Conservation (phyloP, 2,329 filamentous ascomycete species). For the Chalara sp. region DNA sequence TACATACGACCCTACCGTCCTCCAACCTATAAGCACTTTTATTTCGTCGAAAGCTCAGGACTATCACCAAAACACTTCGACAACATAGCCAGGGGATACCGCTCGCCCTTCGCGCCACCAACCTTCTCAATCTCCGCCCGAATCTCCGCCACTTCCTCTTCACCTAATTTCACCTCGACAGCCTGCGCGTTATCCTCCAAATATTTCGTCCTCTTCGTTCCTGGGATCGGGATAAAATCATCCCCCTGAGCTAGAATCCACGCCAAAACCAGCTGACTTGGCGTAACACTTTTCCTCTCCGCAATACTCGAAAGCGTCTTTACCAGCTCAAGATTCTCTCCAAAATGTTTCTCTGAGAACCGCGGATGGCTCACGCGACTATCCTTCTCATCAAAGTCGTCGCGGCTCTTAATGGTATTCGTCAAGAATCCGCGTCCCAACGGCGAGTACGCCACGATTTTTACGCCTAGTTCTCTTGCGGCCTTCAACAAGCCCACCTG, state of each 20-base stretch:
- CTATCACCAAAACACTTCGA: too few species aligned
- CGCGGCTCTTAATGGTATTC: slow-evolving; percentile 39
- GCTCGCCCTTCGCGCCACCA: too few species aligned
- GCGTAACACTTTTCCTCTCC: slow-evolving; percentile 49
- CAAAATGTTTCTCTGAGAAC: slow-evolving; percentile 57
- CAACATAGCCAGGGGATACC: too few species aligned
- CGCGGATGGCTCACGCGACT: slow-evolving; percentile 53
- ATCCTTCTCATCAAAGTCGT: slow-evolving; percentile 50
- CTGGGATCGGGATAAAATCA: slow-evolving; percentile 59
- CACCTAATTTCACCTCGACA: slow-evolving; percentile 37
- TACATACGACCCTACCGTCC: too few species aligned
- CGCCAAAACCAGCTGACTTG: slow-evolving; percentile 58
- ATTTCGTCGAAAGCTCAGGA: too few species aligned
- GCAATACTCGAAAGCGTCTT: slow-evolving; percentile 51
- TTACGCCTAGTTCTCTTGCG: slow-evolving; percentile 29
- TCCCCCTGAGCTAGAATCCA: slow-evolving; percentile 36
- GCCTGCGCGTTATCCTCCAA: slow-evolving; percentile 53
- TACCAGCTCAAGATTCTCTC: slow-evolving; percentile 57
- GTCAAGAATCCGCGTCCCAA: slow-evolving; percentile 56
- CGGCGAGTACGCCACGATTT: slow-evolving; percentile 51
- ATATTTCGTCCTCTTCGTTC: slow-evolving; percentile 48
- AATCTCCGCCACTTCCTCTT: slow-evolving; percentile 44
- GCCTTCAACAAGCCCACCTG: slow-evolving; percentile 41
- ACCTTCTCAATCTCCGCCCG: too few species aligned
- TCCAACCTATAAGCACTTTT: too few species aligned